Percentiles rank a stretch among this genome's conserved stretches.
Conservation (phyloP, 169 alveolate species). For the Neospora caninum region DNA sequence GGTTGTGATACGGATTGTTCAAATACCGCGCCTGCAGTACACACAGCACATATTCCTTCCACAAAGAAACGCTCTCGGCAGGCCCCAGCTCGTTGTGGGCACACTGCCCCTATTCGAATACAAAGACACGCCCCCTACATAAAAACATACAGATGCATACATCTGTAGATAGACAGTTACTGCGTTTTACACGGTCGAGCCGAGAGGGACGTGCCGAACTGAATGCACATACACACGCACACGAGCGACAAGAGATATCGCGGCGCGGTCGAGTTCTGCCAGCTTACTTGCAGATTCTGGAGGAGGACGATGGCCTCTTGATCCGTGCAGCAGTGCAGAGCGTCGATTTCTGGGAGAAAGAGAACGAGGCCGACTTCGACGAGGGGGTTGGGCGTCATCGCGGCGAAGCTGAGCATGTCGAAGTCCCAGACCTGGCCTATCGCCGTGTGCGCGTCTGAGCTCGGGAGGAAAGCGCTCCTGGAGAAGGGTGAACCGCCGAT, state of each 20-base stretch:
- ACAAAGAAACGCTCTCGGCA: too few relatives aligned
- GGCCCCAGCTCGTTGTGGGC: too few relatives aligned
- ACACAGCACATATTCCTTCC: too few relatives aligned
- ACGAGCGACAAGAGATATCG: too few relatives aligned
- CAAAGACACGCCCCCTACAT: too few relatives aligned
- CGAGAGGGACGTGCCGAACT: too few relatives aligned
- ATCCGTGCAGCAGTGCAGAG: neutral
- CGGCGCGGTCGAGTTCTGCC: too few relatives aligned
- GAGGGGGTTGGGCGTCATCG: neutral
- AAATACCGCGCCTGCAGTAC: slow-evolving; percentile 33
- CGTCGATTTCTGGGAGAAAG: neutral
- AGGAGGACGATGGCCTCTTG: neutral
- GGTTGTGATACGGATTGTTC: slow-evolving; percentile 74
- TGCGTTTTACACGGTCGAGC: too few relatives aligned
- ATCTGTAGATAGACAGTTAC: too few relatives aligned
- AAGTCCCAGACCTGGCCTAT: neutral
- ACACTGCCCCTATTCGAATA: too few relatives aligned
- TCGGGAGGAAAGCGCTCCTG: neutral
- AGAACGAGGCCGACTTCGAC: slow-evolving; percentile 37
- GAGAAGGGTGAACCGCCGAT: neutral
- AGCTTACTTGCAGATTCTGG: slow-evolving; percentile 9
- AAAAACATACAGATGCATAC: too few relatives aligned
- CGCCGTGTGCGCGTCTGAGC: neutral
- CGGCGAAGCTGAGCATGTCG: slow-evolving; percentile 17
- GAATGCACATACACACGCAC: too few relatives aligned